These are phyloP conservation scores for Pyrenochaeta sp. DNA, from an alignment of 2,329 filamentous ascomycete species.

Conservation along the genomic window DNA sequence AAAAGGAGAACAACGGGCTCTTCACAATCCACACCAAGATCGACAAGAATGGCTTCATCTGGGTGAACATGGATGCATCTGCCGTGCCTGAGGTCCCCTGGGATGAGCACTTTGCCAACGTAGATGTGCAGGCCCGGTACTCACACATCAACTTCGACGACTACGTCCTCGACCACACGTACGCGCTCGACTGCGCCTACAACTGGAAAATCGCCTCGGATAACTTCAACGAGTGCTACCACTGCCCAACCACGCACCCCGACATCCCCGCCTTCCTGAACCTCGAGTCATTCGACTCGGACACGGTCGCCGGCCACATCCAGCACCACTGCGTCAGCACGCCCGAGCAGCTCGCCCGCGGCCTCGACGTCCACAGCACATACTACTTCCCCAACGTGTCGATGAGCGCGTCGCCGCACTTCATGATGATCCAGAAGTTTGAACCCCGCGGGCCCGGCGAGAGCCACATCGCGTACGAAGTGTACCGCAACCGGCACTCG, in stretches of 20 bases:
- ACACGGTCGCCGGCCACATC: conserved; percentile 31
- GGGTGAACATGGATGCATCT: conserved; percentile 39
- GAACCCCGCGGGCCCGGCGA: conserved; percentile 59
- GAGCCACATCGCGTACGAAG: conserved; percentile 65
- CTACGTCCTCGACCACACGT: conserved; percentile 33
- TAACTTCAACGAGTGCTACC: conserved; percentile 72
- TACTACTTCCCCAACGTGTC: conserved; percentile 38
- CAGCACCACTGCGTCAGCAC: conserved; percentile 33
- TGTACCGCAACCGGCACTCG: conserved; percentile 66
- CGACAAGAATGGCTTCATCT: conserved; percentile 40
- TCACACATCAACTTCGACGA: conserved; percentile 24
- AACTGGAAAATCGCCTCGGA: conserved; percentile 51
- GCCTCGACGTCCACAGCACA: conserved; percentile 32
- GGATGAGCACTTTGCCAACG: conserved; percentile 29
- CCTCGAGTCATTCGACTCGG: conserved; percentile 57
- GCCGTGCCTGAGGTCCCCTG: conserved; percentile 21
- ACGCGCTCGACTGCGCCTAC: conserved; percentile 30
- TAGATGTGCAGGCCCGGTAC: conserved; percentile 32
- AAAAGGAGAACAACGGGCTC: conserved; percentile 37
- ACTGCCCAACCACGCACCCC: conserved; percentile 66
- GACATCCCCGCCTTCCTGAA: conserved; percentile 64
- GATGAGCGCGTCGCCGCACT: conserved; percentile 50
- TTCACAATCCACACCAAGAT: conserved; percentile 38
- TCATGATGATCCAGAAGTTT: conserved; percentile 69
- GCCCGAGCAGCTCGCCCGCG: conserved; percentile 21